Conservation (phyloP, 495 filamentous ascomycete genomes). For the Cladorrhinum samala region DNA sequence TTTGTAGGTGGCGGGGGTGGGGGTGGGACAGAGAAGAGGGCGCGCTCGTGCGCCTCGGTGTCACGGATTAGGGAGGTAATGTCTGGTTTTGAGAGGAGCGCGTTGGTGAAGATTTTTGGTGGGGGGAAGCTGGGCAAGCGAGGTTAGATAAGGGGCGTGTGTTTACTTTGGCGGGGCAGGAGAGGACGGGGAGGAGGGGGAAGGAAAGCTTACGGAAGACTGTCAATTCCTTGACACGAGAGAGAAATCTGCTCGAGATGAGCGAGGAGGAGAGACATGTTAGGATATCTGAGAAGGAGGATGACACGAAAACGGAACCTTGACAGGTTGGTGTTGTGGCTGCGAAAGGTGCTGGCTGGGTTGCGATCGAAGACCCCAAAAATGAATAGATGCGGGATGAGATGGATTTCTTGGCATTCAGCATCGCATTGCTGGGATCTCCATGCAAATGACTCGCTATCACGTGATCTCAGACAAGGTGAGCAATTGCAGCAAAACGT, state of each 20-base stretch:
- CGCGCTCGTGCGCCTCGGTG: slow-evolving; percentile 91
- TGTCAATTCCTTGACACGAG: slow-evolving; percentile 75
- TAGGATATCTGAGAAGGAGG: neutral
- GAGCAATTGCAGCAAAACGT: too few relatives aligned
- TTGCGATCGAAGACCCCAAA: too few relatives aligned
- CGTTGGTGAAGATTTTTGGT: slow-evolving; percentile 95
- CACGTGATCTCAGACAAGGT: too few relatives aligned
- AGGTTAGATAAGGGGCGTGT: neutral
- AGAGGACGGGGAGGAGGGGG: too few relatives aligned
- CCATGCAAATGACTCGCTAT: too few relatives aligned
- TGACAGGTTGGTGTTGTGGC: neutral
- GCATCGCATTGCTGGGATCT: too few relatives aligned
- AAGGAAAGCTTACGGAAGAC: slow-evolving; percentile 65
- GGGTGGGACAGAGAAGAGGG: slow-evolving; percentile 84
- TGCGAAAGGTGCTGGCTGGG: too few relatives aligned
- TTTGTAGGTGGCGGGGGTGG: slow-evolving; percentile 39
- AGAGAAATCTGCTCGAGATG: slow-evolving; percentile 89
- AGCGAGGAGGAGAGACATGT: slow-evolving; percentile 69
- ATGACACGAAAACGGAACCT: neutral
- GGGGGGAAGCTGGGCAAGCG: slow-evolving; percentile 61
- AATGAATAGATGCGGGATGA: neutral
- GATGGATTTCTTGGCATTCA: too few relatives aligned
- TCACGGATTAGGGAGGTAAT: slow-evolving; percentile 93
- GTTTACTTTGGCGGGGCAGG: slow-evolving; percentile 8
- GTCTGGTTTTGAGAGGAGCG: slow-evolving; percentile 77